Evolutionary conservation across 495 filamentous ascomycete genomes (phyloP).

Genomic region (Annulohypoxylon moriforme): DNA sequence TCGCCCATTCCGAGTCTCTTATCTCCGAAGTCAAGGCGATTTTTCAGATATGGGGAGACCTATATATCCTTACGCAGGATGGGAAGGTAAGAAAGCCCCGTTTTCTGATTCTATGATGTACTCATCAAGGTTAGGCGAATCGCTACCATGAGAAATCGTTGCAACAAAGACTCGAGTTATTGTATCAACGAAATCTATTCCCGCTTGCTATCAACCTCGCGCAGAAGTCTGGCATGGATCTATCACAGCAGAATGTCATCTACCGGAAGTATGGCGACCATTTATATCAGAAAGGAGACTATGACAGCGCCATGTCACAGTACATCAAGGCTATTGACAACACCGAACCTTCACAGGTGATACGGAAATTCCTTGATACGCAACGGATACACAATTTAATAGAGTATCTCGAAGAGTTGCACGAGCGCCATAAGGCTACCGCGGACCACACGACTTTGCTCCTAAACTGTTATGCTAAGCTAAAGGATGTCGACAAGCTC

Average conservation of each 20-base stretch:
- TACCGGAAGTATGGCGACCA: conserved; percentile 95
- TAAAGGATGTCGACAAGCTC: conserved; percentile 94
- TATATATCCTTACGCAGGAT: conserved; percentile 87
- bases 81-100: conserved; percentile 73
- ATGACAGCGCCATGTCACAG: conserved; percentile 97
- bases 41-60: conserved; percentile 89
- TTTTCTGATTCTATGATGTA: not conserved
- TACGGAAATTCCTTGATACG: conserved; percentile 94
- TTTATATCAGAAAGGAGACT: conserved; percentile 93
- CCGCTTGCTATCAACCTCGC: conserved; percentile 92
- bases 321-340: conserved; percentile 96
- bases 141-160: conserved; percentile 93
- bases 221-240: conserved; percentile 84
- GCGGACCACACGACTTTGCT: conserved; percentile 96
- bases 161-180: conserved; percentile 89
- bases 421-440: conserved; percentile 92
- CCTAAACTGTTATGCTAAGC: conserved; percentile 96
- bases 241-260: conserved; percentile 86
- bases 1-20: conserved; percentile 88
- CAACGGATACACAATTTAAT: conserved; percentile 97
- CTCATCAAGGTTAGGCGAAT: conserved; percentile 67
- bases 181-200: conserved; percentile 94
- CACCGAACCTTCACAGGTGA: conserved; percentile 93
- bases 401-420: conserved; percentile 95
- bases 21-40: conserved; percentile 80